Conservation (phyloP, 331 rosid genomes). For the Stylosanthes scabra region DNA sequence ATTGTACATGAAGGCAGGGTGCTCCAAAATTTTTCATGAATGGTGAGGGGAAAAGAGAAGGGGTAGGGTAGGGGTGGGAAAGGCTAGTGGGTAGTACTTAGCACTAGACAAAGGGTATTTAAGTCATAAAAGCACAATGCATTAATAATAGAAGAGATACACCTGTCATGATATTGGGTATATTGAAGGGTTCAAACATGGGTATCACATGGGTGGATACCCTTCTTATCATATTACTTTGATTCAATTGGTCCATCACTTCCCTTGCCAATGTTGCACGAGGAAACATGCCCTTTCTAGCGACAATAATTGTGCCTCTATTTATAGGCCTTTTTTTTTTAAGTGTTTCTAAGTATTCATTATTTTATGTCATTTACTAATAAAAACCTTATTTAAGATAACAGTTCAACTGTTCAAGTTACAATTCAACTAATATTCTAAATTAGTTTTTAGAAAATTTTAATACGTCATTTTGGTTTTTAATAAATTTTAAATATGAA, state of each 20-base stretch:
- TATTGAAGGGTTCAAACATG: constrained; percentile 33
- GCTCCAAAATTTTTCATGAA: constrained; percentile 11
- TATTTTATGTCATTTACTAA: too few relatives aligned
- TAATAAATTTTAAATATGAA: too few relatives aligned
- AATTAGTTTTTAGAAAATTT: too few relatives aligned
- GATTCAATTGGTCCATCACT: constrained; percentile 47
- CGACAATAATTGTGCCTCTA: constrained; percentile 45
- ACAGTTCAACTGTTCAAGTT: too few relatives aligned
- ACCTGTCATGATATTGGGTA: constrained; percentile 38
- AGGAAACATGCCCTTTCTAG: constrained; percentile 47
- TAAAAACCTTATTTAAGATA: too few relatives aligned
- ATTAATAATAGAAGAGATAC: constrained; percentile 28
- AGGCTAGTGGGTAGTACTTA: background rate
- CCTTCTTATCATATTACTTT: constrained; percentile 32
- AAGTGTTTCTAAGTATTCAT: too few relatives aligned
- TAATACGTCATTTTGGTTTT: too few relatives aligned
- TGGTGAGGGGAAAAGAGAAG: background rate
- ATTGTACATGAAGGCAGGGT: constrained; percentile 11
- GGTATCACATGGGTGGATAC: constrained; percentile 47
- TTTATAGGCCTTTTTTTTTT: constrained; percentile 4
- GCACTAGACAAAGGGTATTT: background rate
- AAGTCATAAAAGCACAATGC: constrained; percentile 34
- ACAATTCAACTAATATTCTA: too few relatives aligned
- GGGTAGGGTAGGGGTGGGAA: background rate
- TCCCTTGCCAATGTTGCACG: constrained; percentile 41